phyloP scores from a whole-genome alignment of 495 filamentous ascomycete genomes.

The Hypoxylon subgilvum region DNA sequence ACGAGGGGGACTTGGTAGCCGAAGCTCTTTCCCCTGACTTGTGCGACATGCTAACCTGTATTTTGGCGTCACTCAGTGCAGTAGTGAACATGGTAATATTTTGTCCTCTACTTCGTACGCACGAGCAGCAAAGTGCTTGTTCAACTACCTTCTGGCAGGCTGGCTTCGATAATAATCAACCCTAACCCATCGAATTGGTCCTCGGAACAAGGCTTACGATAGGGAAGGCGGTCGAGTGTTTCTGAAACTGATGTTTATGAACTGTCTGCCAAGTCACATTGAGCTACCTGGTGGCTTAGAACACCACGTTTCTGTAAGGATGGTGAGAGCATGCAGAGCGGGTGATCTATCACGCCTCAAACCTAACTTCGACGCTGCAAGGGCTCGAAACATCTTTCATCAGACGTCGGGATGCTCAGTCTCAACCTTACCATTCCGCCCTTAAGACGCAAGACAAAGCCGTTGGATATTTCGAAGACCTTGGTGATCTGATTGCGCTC shows the following conservation, averaged over 20 bases:
- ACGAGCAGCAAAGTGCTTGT: too few species aligned
- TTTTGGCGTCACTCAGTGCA: neutral
- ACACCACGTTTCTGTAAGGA: slow-evolving; percentile 40
- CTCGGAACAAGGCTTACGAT: too few species aligned
- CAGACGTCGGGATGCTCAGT: slow-evolving; percentile 29
- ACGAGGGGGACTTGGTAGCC: neutral
- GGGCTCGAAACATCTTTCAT: slow-evolving; percentile 37
- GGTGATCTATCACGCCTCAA: slow-evolving; percentile 35
- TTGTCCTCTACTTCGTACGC: too few species aligned
- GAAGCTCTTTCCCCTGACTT: neutral
- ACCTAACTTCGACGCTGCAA: slow-evolving; percentile 28
- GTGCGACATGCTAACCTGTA: neutral
- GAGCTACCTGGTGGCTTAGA: slow-evolving; percentile 31
- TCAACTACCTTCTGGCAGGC: too few species aligned
- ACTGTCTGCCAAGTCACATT: slow-evolving; percentile 12
- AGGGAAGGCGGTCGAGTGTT: too few species aligned
- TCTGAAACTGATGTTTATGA: slow-evolving; percentile 6
- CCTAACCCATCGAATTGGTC: too few species aligned
- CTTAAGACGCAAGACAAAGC: slow-evolving; percentile 32
- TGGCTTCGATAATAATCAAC: too few species aligned
- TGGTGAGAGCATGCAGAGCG: slow-evolving; percentile 24
- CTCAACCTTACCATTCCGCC: slow-evolving; percentile 32
- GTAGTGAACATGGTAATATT: too few species aligned
- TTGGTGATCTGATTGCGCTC: slow-evolving; percentile 9
- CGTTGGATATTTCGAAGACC: slow-evolving; percentile 22